Percentiles rank a stretch among this genome's conserved stretches.
Evolutionary conservation across 768 basidiomycete species (phyloP).

Genomic region (Leccinum incarnatum): DNA sequence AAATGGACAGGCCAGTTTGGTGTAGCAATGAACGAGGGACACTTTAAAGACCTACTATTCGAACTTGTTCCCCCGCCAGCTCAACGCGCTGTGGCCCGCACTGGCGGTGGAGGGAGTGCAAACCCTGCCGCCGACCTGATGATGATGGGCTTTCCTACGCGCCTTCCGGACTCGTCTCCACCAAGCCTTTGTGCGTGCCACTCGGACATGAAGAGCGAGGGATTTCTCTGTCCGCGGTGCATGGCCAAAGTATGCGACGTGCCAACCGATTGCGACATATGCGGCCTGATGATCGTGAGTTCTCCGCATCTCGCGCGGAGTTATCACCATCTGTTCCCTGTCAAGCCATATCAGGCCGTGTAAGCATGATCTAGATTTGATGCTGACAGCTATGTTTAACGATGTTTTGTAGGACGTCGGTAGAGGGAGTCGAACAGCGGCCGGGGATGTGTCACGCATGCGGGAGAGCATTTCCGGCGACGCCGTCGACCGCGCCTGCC

Average conservation of each 20-base stretch:
- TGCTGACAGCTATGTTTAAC: slow-evolving; percentile 3
- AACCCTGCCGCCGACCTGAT: slow-evolving; percentile 86
- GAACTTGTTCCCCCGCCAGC: slow-evolving; percentile 95
- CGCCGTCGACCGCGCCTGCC: slow-evolving; percentile 34
- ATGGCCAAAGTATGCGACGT: slow-evolving; percentile 94
- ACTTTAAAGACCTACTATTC: slow-evolving; percentile 93
- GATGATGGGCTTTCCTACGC: slow-evolving; percentile 99
- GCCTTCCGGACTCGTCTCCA: slow-evolving; percentile 79
- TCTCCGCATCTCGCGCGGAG: slow-evolving; percentile 96
- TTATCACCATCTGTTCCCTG: slow-evolving; percentile 94
- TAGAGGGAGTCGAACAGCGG: slow-evolving; percentile 38
- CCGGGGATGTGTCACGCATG: slow-evolving; percentile 71
- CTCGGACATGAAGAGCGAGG: slow-evolving; percentile 86
- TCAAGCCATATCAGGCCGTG: slow-evolving; percentile 81
- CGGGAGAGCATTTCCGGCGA: slow-evolving; percentile 61
- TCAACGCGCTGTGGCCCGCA: slow-evolving; percentile 54
- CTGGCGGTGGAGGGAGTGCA: slow-evolving; percentile 41
- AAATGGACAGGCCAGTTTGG: slow-evolving; percentile 70
- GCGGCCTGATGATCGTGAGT: slow-evolving; percentile 96
- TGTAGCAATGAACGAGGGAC: slow-evolving; percentile 97
- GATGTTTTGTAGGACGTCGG: slow-evolving; percentile 33
- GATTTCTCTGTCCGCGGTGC: slow-evolving; percentile 94
- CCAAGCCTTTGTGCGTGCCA: slow-evolving; percentile 92
- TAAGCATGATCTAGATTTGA: slow-evolving; percentile 41
- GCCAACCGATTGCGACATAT: slow-evolving; percentile 97